A percentile compares a stretch with the other conserved stretches of the same genome.
phyloP scores from a whole-genome alignment of 805 yeast species.

The Metschnikowia peoriensis region DNA sequence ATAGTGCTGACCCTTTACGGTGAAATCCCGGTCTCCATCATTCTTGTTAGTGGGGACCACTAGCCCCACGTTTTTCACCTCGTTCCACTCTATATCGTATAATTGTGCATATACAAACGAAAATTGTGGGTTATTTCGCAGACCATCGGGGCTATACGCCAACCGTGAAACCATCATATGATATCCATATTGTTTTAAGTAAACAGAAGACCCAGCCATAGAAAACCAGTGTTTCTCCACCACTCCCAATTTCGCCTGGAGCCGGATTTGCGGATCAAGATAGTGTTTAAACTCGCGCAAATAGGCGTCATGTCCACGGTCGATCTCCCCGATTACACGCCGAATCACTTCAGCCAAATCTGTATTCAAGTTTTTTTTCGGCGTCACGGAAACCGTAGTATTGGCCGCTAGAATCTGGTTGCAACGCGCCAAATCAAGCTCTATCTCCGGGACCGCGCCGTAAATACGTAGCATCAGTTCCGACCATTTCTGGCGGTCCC shows the following conservation, averaged over 20 bases:
- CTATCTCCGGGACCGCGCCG: background rate
- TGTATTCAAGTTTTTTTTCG: constrained; percentile 2
- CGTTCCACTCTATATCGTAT: constrained; percentile 23
- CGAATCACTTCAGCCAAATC: background rate
- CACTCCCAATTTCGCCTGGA: constrained; percentile 7
- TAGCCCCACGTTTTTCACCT: constrained; percentile 20
- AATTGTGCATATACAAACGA: constrained; percentile 23
- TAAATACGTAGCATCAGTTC: constrained; percentile 1
- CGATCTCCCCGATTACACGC: constrained; percentile 8
- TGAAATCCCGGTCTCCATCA: constrained; percentile 6
- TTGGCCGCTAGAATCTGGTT: constrained; percentile 2
- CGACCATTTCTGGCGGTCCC: background rate
- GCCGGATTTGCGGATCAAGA: constrained; percentile 11
- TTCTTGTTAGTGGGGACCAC: constrained; percentile 23
- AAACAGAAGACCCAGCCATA: constrained; percentile 24
- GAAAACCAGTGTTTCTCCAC: constrained; percentile 19
- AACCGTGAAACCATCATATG: constrained; percentile 24
- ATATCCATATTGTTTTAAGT: constrained; percentile 20
- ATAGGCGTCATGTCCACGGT: constrained; percentile 10
- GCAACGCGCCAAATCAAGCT: constrained; percentile 5
- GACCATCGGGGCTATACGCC: constrained; percentile 17
- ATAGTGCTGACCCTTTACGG: constrained; percentile 4
- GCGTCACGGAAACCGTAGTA: constrained; percentile 7
- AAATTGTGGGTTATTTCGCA: constrained; percentile 17
- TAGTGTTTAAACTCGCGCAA: constrained; percentile 9